Conservation (phyloP, 331 rosid species). For the Malus hybrid region DNA sequence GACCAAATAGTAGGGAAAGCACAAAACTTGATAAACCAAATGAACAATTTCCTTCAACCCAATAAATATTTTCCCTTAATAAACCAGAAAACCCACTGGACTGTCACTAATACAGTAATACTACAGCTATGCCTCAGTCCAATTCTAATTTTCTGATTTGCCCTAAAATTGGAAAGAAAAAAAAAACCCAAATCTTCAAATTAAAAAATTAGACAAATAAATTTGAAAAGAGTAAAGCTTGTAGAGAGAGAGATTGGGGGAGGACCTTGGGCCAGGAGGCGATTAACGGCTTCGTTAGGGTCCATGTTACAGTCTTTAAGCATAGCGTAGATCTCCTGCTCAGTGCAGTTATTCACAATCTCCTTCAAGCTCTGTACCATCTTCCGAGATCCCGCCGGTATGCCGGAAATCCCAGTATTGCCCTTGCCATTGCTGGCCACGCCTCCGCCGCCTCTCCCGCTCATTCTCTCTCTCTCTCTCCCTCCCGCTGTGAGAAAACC, state of each 20-base stretch:
- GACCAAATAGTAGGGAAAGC: not conserved
- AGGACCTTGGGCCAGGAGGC: conserved; percentile 85
- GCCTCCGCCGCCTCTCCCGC: conserved; percentile 50
- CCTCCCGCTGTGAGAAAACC: not conserved
- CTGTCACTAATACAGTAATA: not conserved
- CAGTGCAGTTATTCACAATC: conserved; percentile 79
- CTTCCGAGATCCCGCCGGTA: conserved; percentile 80
- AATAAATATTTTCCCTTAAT: not conserved
- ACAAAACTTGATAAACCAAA: not conserved
- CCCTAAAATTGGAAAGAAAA: not conserved
- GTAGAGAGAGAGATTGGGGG: not conserved
- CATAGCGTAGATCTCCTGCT: conserved; percentile 87
- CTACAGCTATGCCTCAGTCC: not conserved
- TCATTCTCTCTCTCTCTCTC: conserved; percentile 45
- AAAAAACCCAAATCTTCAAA: conserved; percentile 1
- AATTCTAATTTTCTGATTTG: not conserved
- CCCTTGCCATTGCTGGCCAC: conserved; percentile 33
- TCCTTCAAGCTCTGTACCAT: conserved; percentile 92
- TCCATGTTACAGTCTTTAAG: conserved; percentile 98
- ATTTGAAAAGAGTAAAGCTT: not conserved
- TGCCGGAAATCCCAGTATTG: conserved; percentile 42
- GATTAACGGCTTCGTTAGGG: conserved; percentile 98
- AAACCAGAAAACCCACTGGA: not conserved
- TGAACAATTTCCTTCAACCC: not conserved
- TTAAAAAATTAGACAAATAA: not conserved